Base-by-base conservation (phyloP, 345 rosid genomes). In the Boechera divaricarpa region DNA sequence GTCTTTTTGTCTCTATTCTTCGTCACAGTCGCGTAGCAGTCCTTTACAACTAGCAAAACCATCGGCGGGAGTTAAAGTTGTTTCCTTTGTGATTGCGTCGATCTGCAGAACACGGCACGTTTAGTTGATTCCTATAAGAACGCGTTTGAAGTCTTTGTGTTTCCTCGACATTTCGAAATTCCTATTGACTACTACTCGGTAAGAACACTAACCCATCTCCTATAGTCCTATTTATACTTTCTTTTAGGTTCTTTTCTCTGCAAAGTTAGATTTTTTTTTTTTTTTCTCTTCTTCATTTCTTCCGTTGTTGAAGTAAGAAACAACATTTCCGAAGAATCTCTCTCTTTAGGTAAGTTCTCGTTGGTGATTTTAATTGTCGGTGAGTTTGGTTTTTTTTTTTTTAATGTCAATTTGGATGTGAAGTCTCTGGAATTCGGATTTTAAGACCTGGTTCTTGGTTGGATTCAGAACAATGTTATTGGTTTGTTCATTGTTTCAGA, bases 101-200 rank as follows among this genome's bases (percentile, higher is more conserved):
- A 58, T 58, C 10, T 38, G 62, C 47, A 26, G 48, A 33, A 77
- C 76, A 77, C 80, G 81, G 67, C 76, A 77, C 4, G 76, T 62
- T 63, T 45, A 1, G 63, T 70, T 63, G 71, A 77, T 62, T 69
- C 41, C 63, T 65, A 58, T 68, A 62, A 52, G 10, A 68, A 76
- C 74, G 69, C 74, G 55, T 76, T 60, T 60, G 2, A 76, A 18
- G 55, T 38, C 35, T 16, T 41, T 59, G 51, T 21, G 6, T 60
- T 76, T 69, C 54, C 64, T 62, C 5, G 70, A 52, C 18, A 41
- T 49, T 67, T 68, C 63, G 44, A 63, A 54, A 18, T 55, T 38
- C 21, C 21, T 21, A 21, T 21, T 21, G 1, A 21, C 21, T 21
- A 21, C 21, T 0, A 21, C 21, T 21, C 21, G 21, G 21, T 21